Conservation (phyloP, 2,329 filamentous ascomycete genomes). For the Cercospora sp. region DNA sequence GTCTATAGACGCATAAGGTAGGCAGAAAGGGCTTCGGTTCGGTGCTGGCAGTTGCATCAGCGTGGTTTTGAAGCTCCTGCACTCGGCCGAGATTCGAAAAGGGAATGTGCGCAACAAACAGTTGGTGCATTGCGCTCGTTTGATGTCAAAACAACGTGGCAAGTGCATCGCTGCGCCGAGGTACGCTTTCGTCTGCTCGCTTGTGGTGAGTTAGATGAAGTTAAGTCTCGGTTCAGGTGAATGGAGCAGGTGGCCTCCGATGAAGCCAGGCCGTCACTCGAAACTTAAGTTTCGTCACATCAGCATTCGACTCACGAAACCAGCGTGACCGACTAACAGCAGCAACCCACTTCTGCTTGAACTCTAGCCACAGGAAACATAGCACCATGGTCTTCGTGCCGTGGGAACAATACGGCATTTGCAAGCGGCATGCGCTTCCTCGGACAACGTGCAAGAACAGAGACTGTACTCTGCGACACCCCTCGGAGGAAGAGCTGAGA, state of each 20-base stretch:
- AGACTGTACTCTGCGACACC: slow-evolving; percentile 26
- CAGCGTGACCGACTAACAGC: not conserved
- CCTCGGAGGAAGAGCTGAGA: slow-evolving; percentile 18
- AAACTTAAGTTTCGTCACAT: not conserved
- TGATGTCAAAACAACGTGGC: not conserved
- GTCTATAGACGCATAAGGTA: not conserved
- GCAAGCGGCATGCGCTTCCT: slow-evolving; percentile 26
- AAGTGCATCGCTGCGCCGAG: not conserved
- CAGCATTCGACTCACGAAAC: not conserved
- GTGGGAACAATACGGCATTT: slow-evolving; percentile 31
- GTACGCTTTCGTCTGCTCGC: not conserved
- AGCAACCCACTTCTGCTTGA: not conserved
- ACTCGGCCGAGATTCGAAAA: not conserved
- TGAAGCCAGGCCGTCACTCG: not conserved
- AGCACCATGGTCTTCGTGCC: slow-evolving; percentile 28
- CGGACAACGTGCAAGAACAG: slow-evolving; percentile 16
- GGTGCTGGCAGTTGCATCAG: not conserved
- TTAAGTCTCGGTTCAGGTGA: not conserved
- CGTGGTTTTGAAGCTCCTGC: not conserved
- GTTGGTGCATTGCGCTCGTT: not conserved
- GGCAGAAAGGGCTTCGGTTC: not conserved
- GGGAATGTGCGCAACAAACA: not conserved
- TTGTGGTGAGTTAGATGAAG: not conserved
- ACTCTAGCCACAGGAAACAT: not conserved
- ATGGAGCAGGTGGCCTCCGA: not conserved